phyloP scores from a whole-genome alignment of 768 basidiomycete genomes.

The Dioszegia aurantiaca region DNA sequence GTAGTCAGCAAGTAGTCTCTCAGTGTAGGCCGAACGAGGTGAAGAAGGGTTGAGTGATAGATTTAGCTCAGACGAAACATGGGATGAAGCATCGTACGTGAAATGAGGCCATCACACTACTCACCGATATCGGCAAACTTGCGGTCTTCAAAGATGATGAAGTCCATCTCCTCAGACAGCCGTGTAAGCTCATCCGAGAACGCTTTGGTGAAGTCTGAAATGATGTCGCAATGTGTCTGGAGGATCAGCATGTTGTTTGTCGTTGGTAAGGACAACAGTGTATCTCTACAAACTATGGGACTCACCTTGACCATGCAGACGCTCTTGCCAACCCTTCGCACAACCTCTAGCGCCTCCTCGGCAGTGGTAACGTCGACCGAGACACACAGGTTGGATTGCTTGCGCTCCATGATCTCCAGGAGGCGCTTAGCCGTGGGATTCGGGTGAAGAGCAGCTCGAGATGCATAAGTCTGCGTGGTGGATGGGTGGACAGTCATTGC shows the following conservation, averaged over 20 bases:
- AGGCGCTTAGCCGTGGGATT: constrained; percentile 78
- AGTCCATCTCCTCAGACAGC: constrained; percentile 77
- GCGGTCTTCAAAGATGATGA: constrained; percentile 95
- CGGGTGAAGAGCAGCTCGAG: constrained; percentile 38
- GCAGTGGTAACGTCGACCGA: constrained; percentile 88
- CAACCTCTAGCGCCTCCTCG: constrained; percentile 74
- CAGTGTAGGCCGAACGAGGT: neutral
- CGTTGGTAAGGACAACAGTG: no score
- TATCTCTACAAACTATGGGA: neutral
- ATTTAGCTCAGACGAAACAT: neutral
- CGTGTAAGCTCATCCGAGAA: constrained; percentile 68
- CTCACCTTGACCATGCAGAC: constrained; percentile 88
- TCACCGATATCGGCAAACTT: constrained; percentile 98
- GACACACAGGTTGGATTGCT: constrained; percentile 87
- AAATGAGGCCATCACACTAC: constrained; percentile 22
- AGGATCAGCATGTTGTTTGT: no score
- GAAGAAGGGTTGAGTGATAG: neutral
- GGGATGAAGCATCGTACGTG: neutral
- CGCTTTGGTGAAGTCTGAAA: constrained; percentile 79
- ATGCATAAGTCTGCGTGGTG: constrained; percentile 44
- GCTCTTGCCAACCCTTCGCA: constrained; percentile 82
- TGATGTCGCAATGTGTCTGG: constrained; percentile 95
- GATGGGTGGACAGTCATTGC: constrained; percentile 29
- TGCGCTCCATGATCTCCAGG: constrained; percentile 76
- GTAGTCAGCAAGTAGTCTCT: neutral